A percentile compares a stretch with the other conserved stretches of the same genome.
Conservation (phyloP, 306 rosid species). For the Erythrophleum fordii region DNA sequence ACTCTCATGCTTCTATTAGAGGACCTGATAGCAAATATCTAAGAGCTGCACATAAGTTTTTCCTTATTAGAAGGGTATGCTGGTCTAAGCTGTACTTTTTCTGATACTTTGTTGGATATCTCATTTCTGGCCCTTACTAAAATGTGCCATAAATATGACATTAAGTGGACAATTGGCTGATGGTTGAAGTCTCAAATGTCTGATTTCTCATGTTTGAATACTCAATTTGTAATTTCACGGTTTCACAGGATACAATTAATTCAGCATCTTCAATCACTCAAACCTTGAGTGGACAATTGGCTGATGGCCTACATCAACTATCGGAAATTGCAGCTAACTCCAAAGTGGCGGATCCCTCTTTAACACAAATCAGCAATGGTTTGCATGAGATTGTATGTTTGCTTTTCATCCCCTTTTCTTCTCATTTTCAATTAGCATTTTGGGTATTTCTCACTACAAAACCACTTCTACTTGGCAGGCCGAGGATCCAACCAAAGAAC, state of each 20-base stretch:
- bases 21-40: background rate
- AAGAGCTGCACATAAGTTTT: background rate
- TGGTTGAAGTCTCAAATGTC: slow-evolving; percentile 15
- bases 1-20: too few relatives aligned
- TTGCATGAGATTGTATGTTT: slow-evolving; percentile 63
- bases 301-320: slow-evolving; percentile 67
- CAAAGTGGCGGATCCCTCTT: slow-evolving; percentile 53
- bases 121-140: background rate
- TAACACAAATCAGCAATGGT: slow-evolving; percentile 60
- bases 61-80: background rate
- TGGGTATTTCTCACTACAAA: slow-evolving; percentile 16
- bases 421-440: slow-evolving; percentile 14
- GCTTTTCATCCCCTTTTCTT: slow-evolving; percentile 23
- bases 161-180: background rate
- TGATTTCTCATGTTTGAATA: slow-evolving; percentile 18
- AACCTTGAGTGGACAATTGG: slow-evolving; percentile 68
- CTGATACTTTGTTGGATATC: background rate
- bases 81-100: background rate
- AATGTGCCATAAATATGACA: background rate
- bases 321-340: slow-evolving; percentile 61
- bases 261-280: slow-evolving; percentile 71
- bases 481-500: slow-evolving; percentile 74
- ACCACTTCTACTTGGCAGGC: slow-evolving; percentile 43
- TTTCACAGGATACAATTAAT: slow-evolving; percentile 67
- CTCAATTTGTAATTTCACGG: slow-evolving; percentile 34